Base-by-base conservation (phyloP, 192 early-diverging fungal species). In the Mortierella alpina region DNA sequence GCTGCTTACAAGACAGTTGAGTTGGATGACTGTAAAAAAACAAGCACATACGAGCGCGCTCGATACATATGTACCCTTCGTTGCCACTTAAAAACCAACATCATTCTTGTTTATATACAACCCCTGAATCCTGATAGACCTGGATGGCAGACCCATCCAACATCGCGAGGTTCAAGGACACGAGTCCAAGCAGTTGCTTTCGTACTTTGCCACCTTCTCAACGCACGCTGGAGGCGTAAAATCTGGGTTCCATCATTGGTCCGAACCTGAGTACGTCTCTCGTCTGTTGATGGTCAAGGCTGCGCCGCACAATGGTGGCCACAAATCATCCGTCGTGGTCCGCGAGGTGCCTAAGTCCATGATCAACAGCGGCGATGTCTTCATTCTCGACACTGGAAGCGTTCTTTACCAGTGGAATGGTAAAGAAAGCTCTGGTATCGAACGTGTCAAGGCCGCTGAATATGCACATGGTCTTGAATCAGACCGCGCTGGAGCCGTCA, bases 1-100 rank as follows among this genome's bases (percentile, higher is more conserved):
- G 94, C 93, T 12, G 94, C 94, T 2, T 95, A 95, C 84, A 95
- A 95, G 78, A 93, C 94, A 2, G 92, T 94, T 15, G 90, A 91
- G 70, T 71, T 92, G 12, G 91, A 93, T 83, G 91, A 91, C 61
- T 90, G 91, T 90, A 85, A 75, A 77, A 31, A 41, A 49, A 39
- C 17, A 61, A 17, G 4, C 11, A 4, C 4, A 39, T 20, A 23
- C 10, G 41, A 11, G 15, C 3, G 15, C 31, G 13, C n/a, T 51
- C n/a, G 2, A 51, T 51, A n/a, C 13, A 15, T 51, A 4, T n/a
- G 50, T 12, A n/a, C n/a, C 50, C 13, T n/a, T n/a, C 12, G 13
- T 51, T n/a, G 12, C 50, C 50, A n/a, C n/a, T 13, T 54, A 5
- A 11, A 31, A 56, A 6, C 42, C 11, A 44, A 53, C 17, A 9